A percentile compares a stretch with the other conserved stretches of the same genome.
Evolutionary conservation across 352 stramenopile genomes (phyloP).

Genomic region (Blastocystis hominis): DNA sequence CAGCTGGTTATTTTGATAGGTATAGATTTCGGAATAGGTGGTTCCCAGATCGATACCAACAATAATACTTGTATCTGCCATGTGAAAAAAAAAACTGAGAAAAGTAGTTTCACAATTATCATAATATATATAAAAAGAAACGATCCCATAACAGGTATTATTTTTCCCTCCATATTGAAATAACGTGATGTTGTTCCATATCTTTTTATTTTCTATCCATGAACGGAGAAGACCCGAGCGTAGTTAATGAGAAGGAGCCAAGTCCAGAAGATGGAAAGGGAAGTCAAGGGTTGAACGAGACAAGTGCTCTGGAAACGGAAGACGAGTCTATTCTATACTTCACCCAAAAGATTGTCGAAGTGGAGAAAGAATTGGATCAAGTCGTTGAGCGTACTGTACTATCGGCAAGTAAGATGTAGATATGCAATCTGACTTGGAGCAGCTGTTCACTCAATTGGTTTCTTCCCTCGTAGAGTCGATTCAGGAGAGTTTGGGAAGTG

Average conservation of each 20-base stretch:
- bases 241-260: background rate
- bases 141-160: background rate
- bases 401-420: background rate
- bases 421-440: background rate
- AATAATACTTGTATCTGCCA: background rate
- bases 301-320: background rate
- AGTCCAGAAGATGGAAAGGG: background rate
- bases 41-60: conserved; percentile 75
- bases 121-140: background rate
- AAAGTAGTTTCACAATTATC: background rate
- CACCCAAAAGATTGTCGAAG: background rate
- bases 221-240: background rate
- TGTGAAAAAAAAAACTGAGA: background rate
- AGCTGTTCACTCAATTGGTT: background rate
- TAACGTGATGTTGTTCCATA: background rate
- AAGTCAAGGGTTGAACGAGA: background rate
- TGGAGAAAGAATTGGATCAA: background rate
- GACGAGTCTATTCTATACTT: conserved; percentile 2
- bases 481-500: background rate
- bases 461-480: background rate
- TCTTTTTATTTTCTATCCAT: background rate
- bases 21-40: conserved; percentile 72
- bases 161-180: background rate
- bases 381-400: background rate
- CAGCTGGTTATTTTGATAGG: conserved; percentile 69